Conservation (phyloP, 1,284 basidiomycete genomes). For the Naganishia albida region DNA sequence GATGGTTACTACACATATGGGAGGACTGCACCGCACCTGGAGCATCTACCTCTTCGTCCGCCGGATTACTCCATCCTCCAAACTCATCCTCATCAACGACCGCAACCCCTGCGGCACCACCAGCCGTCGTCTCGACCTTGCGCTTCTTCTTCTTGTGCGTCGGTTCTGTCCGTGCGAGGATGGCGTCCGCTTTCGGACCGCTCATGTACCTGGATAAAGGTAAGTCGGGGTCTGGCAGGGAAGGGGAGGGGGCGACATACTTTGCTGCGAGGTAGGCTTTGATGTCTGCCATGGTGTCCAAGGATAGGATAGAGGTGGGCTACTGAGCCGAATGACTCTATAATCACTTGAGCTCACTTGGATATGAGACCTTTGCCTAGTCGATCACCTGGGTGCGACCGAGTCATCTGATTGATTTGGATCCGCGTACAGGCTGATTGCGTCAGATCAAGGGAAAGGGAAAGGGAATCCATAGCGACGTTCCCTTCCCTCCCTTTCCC, state of each 20-base stretch:
- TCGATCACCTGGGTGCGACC: neutral
- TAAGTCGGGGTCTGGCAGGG: neutral
- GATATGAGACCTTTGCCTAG: neutral
- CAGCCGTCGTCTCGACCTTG: conserved; percentile 55
- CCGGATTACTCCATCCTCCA: conserved; percentile 35
- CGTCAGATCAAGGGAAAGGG: conserved; percentile 2
- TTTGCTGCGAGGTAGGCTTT: conserved; percentile 19
- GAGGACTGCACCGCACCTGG: conserved; percentile 47
- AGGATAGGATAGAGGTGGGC: neutral
- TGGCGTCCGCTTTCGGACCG: conserved; percentile 93
- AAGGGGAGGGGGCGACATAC: neutral
- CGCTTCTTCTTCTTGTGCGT: conserved; percentile 75
- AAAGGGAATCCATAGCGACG: neutral
- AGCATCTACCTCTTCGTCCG: conserved; percentile 51
- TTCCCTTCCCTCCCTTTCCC: neutral
- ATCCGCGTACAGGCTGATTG: conserved; percentile 12
- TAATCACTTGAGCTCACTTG: neutral
- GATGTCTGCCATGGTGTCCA: conserved; percentile 9
- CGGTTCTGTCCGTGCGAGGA: conserved; percentile 67
- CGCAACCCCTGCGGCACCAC: conserved; percentile 40
- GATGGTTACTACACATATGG: too few relatives aligned
- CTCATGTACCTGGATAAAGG: conserved; percentile 72
- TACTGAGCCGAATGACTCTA: neutral
- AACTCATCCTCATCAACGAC: conserved; percentile 57
- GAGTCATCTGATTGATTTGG: neutral